Percentiles rank a stretch among this genome's conserved stretches.
Conservation (phyloP, 306 rosid genomes). For the Gastrolobium bilobum region DNA sequence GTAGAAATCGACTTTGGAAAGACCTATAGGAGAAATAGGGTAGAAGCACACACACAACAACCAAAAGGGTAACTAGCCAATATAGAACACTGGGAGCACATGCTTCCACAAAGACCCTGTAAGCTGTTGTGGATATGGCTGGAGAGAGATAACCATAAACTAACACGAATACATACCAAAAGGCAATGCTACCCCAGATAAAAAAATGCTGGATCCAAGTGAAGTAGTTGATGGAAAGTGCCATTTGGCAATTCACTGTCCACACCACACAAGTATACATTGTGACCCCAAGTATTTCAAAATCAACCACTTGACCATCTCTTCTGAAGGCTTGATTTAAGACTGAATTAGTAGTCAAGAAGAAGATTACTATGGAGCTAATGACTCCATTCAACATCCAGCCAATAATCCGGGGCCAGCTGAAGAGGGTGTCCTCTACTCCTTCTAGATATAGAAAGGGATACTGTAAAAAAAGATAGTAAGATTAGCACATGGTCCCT, state of each 20-base stretch:
- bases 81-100: constrained; percentile 75
- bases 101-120: constrained; percentile 80
- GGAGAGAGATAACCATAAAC: constrained; percentile 75
- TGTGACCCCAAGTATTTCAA: constrained; percentile 73
- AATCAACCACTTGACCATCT: constrained; percentile 79
- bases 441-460: constrained; percentile 81
- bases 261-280: constrained; percentile 85
- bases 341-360: constrained; percentile 68
- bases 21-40: constrained; percentile 78
- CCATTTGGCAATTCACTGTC: constrained; percentile 94
- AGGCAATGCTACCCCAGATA: constrained; percentile 86
- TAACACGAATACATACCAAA: constrained; percentile 82
- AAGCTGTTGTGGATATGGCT: constrained; percentile 70
- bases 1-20: constrained; percentile 80
- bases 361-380: constrained; percentile 79
- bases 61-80: constrained; percentile 78
- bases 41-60: constrained; percentile 69
- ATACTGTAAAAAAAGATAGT: constrained; percentile 58
- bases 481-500: constrained; percentile 25
- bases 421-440: constrained; percentile 79
- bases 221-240: constrained; percentile 88
- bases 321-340: constrained; percentile 68
- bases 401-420: constrained; percentile 81
- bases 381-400: constrained; percentile 85
- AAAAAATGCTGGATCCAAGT: constrained; percentile 93